phyloP scores from a whole-genome alignment of 129 eudicot species.

The Solidago caesia region DNA sequence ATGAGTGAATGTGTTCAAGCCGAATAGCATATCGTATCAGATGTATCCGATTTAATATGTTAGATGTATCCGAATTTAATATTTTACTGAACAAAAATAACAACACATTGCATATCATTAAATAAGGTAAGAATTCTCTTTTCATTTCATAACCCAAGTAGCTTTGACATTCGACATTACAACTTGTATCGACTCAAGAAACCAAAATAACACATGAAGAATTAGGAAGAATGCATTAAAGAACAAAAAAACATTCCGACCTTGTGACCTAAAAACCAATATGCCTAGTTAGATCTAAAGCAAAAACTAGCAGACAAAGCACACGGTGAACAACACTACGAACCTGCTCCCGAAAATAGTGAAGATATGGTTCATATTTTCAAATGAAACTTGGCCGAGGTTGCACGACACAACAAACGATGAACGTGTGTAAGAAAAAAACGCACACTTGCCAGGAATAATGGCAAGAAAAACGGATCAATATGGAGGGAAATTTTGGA shows the following conservation, averaged over 20 bases:
- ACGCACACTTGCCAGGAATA: slow-evolving; percentile 50
- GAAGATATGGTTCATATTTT: slow-evolving; percentile 1
- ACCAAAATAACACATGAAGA: slow-evolving; percentile 21
- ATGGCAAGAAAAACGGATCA: slow-evolving; percentile 24
- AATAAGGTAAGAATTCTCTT: slow-evolving; percentile 12
- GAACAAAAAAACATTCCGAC: slow-evolving; percentile 19
- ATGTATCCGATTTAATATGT: not conserved
- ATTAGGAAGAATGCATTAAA: slow-evolving; percentile 1
- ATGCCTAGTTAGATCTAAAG: slow-evolving; percentile 35
- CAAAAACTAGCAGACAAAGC: slow-evolving; percentile 26
- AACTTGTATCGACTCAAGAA: slow-evolving; percentile 38
- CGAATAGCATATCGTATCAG: too few species aligned
- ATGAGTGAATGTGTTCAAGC: too few species aligned
- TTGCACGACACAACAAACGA: slow-evolving; percentile 41
- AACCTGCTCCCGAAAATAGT: slow-evolving; percentile 32
- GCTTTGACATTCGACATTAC: slow-evolving; percentile 36
- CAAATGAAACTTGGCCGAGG: slow-evolving; percentile 58
- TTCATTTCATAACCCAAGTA: slow-evolving; percentile 29
- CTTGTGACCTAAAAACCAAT: slow-evolving; percentile 32
- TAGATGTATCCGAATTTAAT: not conserved
- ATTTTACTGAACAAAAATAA: not conserved
- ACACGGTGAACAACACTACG: slow-evolving; percentile 58
- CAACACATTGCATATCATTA: not conserved
- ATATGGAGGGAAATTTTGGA: slow-evolving; percentile 27
- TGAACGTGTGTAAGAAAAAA: slow-evolving; percentile 34